Conservation (phyloP, 768 basidiomycete species). For the Gyrodon lividus region DNA sequence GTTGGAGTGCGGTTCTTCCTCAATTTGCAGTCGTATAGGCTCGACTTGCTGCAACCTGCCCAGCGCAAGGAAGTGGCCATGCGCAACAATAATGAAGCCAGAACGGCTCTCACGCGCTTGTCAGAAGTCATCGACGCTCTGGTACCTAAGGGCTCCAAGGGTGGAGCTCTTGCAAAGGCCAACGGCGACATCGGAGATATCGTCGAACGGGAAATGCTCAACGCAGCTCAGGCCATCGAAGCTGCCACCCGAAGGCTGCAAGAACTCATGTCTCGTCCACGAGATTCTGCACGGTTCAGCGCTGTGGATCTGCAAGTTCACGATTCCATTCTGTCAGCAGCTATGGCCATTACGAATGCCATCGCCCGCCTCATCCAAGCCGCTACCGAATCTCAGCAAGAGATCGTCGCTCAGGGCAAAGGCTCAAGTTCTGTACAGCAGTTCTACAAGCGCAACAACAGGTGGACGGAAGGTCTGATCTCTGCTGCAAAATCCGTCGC, state of each 20-base stretch:
- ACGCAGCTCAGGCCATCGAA: conserved; percentile 92
- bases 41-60: conserved; percentile 70
- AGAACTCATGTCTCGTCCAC: conserved; percentile 87
- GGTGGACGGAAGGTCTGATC: conserved; percentile 99
- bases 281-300: conserved; percentile 82
- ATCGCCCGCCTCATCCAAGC: conserved; percentile 94
- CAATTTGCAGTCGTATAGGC: conserved; percentile 93
- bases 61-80: conserved; percentile 86
- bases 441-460: conserved; percentile 99
- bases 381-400: conserved; percentile 96
- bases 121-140: conserved; percentile 86
- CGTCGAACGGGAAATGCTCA: conserved; percentile 94
- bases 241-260: conserved; percentile 87
- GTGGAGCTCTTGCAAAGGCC: conserved; percentile 64
- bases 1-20: conserved; percentile 90
- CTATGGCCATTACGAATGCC: conserved; percentile 93
- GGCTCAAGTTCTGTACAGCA: conserved; percentile 91
- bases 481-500: conserved; percentile 98
- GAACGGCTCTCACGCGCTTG: conserved; percentile 77
- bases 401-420: conserved; percentile 94
- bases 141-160: conserved; percentile 78
- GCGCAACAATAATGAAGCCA: conserved; percentile 85
- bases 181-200: conserved; percentile 95
- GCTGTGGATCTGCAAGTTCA: conserved; percentile 95
- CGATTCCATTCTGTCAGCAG: conserved; percentile 92